A percentile compares a stretch with the other conserved stretches of the same genome.
phyloP scores from a whole-genome alignment of 2,329 filamentous ascomycete species.

The Arachnomyces sp. region DNA sequence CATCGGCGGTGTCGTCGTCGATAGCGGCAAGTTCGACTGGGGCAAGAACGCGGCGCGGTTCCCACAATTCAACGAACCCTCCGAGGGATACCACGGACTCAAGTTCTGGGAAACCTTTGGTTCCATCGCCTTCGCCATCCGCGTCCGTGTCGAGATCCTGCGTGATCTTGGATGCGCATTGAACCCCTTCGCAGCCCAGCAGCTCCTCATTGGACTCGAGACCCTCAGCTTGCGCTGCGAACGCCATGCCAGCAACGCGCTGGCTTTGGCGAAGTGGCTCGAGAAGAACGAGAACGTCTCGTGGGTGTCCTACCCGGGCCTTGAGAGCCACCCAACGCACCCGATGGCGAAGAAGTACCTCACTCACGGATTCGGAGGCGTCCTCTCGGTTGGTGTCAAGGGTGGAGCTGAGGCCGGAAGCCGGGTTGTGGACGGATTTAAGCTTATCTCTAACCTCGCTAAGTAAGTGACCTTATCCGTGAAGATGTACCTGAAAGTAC shows the following conservation, averaged over 20 bases:
- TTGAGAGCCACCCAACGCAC: constrained; percentile 74
- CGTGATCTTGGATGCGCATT: constrained; percentile 76
- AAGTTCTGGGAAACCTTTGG: constrained; percentile 95
- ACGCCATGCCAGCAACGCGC: constrained; percentile 75
- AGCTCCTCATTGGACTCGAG: constrained; percentile 81
- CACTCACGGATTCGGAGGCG: constrained; percentile 74
- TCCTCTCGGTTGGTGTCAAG: constrained; percentile 88
- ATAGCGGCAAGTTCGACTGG: constrained; percentile 92
- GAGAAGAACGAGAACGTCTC: constrained; percentile 73
- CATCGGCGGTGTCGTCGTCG: constrained; percentile 75
- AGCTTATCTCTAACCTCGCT: constrained; percentile 88
- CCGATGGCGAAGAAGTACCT: constrained; percentile 79
- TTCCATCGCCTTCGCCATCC: constrained; percentile 69
- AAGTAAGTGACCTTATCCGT: constrained; percentile 46
- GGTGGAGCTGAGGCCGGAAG: constrained; percentile 75
- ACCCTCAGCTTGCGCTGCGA: constrained; percentile 81
- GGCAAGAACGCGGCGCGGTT: constrained; percentile 74
- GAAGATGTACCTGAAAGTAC: constrained; percentile 8
- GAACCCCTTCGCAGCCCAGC: constrained; percentile 87
- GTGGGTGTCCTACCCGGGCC: constrained; percentile 91
- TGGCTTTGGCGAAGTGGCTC: constrained; percentile 72
- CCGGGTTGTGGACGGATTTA: constrained; percentile 87
- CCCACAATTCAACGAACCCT: constrained; percentile 84
- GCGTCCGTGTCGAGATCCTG: constrained; percentile 79
- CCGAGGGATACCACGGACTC: constrained; percentile 82